Base-by-base conservation (phyloP, 176 grass and related monocot species). In the Elymus sibiricus region DNA sequence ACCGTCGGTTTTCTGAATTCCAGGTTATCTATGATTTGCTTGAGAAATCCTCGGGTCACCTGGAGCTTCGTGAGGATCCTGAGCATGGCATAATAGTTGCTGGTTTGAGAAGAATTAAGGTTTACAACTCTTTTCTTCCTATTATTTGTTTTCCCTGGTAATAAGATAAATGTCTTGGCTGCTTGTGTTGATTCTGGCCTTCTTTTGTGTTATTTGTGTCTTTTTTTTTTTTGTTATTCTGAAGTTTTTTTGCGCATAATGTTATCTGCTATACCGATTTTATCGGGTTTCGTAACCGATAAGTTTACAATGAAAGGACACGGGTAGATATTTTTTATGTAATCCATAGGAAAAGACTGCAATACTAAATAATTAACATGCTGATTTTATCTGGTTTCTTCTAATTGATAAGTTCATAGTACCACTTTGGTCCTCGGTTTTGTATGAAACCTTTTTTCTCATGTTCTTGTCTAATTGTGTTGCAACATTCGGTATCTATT, bases 21-120 rank as follows among this genome's bases (percentile, higher is more conserved):
- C 78, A 99, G 97, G 97, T 99, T 88, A 99, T 99, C 78, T 99
- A 94, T 65, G 97, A 99, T 92, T 88, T 99, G 90, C 97, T 99
- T 86, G 97, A 99, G 79, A 99, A 92, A 88, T 96, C 97, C 66
- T 99, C 94, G 25, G 92, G 92, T 70, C 97, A 97, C 83, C 87
- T 99, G 38, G 97, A 99, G 77, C 94, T 99, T 84, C 92, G 97
- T 85, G 97, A 99, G 90, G 97, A 99, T 79, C 97, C 97, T 27
- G 84, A 83, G 76, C 97, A 97, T 90, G 97, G 97, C 78, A 96
- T 99, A 82, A 67, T 92, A 51, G 97, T 99, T 85, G 97, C 97
- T 85, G 97, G 97, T 90, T 96, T 99, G 84, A 94, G 92, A 90
- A 91, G 90, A 29, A 99, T 99, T 87, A 99, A 97, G 97, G 97